Conservation (phyloP, 371 early-diverging fungal genomes). For the Mortierella sp. region DNA sequence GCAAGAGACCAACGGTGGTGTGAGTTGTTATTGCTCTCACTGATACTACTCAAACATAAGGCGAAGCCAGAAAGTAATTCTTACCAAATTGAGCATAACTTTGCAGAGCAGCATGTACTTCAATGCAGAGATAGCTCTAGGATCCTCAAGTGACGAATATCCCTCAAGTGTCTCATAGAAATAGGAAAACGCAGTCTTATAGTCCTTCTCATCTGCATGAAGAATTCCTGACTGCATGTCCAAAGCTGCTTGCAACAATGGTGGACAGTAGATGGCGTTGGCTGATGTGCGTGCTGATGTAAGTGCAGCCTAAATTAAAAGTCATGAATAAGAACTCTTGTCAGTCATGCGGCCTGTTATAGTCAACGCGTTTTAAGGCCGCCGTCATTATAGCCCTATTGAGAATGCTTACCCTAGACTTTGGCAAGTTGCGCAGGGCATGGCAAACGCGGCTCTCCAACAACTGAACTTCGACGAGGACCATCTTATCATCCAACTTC, state of each 20-base stretch:
- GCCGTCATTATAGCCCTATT: not conserved
- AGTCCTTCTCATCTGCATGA: slow-evolving; percentile 98
- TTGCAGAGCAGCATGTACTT: slow-evolving; percentile 98
- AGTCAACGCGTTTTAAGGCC: not conserved
- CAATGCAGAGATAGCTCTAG: slow-evolving; percentile 89
- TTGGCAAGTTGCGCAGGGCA: slow-evolving; percentile 93
- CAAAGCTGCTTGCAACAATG: slow-evolving; percentile 95
- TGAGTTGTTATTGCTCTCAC: too few species aligned
- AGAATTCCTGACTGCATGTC: slow-evolving; percentile 98
- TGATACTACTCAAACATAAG: not conserved
- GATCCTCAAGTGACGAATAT: slow-evolving; percentile 88
- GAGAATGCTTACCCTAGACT: slow-evolving; percentile 79
- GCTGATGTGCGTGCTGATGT: slow-evolving; percentile 98
- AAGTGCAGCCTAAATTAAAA: slow-evolving; percentile 83
- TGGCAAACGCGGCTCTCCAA: slow-evolving; percentile 96
- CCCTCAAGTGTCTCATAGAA: slow-evolving; percentile 98
- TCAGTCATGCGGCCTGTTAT: not conserved
- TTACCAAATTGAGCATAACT: slow-evolving; percentile 94
- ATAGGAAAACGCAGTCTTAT: slow-evolving; percentile 98
- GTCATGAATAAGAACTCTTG: not conserved
- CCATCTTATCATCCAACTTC: slow-evolving; percentile 98
- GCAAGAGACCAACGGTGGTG: not conserved
- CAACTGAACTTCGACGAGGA: slow-evolving; percentile 96
- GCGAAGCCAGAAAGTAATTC: not conserved
- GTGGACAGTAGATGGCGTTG: slow-evolving; percentile 98